Evolutionary conservation across 257 asterid genomes (phyloP).

Genomic region (Scutellaria galericulata): DNA sequence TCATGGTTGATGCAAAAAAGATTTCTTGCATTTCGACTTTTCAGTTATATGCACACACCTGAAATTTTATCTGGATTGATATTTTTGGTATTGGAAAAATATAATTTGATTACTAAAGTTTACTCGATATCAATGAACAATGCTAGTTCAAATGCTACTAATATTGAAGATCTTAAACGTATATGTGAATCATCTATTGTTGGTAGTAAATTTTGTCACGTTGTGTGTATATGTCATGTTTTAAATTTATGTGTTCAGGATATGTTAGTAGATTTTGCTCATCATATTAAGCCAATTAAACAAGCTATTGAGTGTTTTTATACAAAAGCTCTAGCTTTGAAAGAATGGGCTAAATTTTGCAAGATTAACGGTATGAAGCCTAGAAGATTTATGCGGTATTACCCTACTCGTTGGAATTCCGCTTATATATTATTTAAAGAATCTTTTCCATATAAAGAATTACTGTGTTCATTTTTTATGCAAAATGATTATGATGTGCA

Average conservation of each 20-base stretch:
- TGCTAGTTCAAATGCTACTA: background rate
- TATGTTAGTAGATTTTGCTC: background rate
- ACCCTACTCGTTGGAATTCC: background rate
- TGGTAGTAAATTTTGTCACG: background rate
- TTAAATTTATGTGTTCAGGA: background rate
- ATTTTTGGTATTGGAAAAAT: background rate
- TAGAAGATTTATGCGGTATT: background rate
- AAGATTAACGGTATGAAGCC: background rate
- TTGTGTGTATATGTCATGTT: background rate
- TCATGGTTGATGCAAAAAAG: background rate
- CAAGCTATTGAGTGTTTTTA: background rate
- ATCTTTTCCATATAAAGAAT: background rate
- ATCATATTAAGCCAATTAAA: background rate
- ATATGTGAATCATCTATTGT: background rate
- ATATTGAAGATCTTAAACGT: background rate
- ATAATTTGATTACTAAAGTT: background rate
- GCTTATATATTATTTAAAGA: background rate
- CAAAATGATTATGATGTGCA: background rate
- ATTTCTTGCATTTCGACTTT: background rate
- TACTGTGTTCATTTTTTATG: background rate
- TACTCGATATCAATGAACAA: conserved; percentile 20
- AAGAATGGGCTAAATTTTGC: background rate
- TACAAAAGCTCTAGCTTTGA: background rate
- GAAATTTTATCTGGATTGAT: background rate
- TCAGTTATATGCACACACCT: background rate